Base-by-base conservation (phyloP, 2,329 filamentous ascomycete species). In the Tympanopsis confertula region DNA sequence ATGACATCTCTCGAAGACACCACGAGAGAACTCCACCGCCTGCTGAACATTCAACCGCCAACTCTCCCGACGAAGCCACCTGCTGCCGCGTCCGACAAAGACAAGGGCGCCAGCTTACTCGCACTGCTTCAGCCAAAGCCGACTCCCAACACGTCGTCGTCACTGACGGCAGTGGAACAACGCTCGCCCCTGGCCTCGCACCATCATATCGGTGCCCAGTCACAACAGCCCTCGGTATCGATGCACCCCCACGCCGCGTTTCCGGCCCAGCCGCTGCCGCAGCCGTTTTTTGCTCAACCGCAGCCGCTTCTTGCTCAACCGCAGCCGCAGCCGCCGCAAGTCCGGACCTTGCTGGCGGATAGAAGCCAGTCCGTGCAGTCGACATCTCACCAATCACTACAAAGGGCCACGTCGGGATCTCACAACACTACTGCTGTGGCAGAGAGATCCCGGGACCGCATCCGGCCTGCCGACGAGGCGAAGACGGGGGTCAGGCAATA, bases 41-140 rank as follows among this genome's bases (percentile, higher is more conserved):
- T 78, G 4, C 57, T 78, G 15, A 71, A 73, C 44, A 61, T 74
- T 36, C 70, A 74, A 41, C 67, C 69, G 7, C 60, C 67, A 1
- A 68, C 64, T 1, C 64, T 44, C 41, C 46, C 47, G 18, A 41
- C 40, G 29, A 41, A 43, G 13, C 44, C 44, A 15, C 47, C 51
- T 7, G 51, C 45, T 28, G 26, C 37, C 37, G 39, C 15, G 3
- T 29, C n/a, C 22, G 37, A 20, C 20, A 19, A 62, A 13, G 63
- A 69, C 35, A 68, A 71, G 39, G 71, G 67, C 15, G 66, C 63
- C 32, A 63, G 67, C 5, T 52, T 76, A 2, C 58, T 77, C 39
- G 71, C 70, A 4, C 65, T 76, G 38, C 52, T 77, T 7, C 67
- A 73, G 42, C 50, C 53, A 10, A 55, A 51, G 39, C 42, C 50